These are phyloP conservation scores for Podospora sp. DNA, from an alignment of 495 filamentous ascomycete species.

Conservation along the genomic window DNA sequence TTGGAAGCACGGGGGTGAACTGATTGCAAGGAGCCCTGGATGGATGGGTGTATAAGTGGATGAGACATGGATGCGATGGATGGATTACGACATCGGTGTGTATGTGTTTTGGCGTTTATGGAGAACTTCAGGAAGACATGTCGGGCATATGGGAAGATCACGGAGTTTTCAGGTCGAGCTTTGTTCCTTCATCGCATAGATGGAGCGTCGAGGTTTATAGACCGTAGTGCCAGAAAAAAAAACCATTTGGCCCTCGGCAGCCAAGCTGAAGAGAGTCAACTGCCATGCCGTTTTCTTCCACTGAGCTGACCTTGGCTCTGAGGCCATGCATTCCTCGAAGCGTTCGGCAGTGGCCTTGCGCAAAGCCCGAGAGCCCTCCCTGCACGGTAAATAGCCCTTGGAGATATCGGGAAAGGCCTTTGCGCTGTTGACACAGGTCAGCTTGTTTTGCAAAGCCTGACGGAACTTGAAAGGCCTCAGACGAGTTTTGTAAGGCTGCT, in stretches of 20 bases:
- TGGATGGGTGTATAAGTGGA: not conserved
- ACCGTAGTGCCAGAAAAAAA: not conserved
- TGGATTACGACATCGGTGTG: not conserved
- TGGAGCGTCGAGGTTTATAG: not conserved
- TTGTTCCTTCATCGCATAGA: not conserved
- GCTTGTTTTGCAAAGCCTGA: no score
- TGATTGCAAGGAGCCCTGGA: no score
- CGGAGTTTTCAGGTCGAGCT: not conserved
- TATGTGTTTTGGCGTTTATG: not conserved
- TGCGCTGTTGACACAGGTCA: no score
- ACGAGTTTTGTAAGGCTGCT: no score
- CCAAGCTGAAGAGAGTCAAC: not conserved
- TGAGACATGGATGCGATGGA: not conserved
- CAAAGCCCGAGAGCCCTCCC: no score
- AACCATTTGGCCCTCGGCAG: not conserved
- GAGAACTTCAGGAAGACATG: not conserved
- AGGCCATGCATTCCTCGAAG: no score
- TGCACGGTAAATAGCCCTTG: no score
- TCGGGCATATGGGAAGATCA: not conserved
- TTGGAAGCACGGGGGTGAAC: constrained; percentile 79
- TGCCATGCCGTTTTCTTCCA: no score
- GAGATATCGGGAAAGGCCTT: no score
- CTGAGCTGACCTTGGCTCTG: no score
- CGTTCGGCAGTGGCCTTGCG: no score
- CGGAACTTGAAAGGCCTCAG: no score